Base-by-base conservation (phyloP, 2,329 filamentous ascomycete species). In the Fusarium cicatricum region DNA sequence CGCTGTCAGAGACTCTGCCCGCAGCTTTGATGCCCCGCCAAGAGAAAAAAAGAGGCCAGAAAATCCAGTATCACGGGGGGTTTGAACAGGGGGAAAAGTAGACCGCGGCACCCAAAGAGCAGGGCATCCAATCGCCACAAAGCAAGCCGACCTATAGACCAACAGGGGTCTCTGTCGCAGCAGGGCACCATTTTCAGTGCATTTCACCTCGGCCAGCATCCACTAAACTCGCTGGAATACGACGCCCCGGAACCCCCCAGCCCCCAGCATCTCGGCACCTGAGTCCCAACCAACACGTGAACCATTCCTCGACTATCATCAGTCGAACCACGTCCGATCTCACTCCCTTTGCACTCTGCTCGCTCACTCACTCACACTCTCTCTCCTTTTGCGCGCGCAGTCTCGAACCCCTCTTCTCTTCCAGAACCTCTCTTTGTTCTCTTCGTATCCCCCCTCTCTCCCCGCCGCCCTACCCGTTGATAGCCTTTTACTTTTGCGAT, bases 251-350 rank as follows among this genome's bases (percentile, higher is more conserved):
- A 33, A 36, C 28, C 23, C 37, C 40, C 49, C 31, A 40, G 31
- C 41, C 58, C 58, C 58, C 58, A 61, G 58, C 55, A 60, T 59
- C 59, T 64, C 57, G 65, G 66, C 62, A 67, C 53, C 65, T 67
- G 47, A 55, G 51, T 53, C 66, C 64, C 66, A 21, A 21, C 21
- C 28, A 69, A 68, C 66, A 69, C 66, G 66, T 69, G 66, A 67
- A 67, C 62, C 54, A 60, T 62, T 45, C 45, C 65, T 68, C 65
- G 68, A 68, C 65, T 62, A 62, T 65, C 57, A 63, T 65, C 64
- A 51, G 63, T 64, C 60, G 57, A 60, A 56, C 63, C 50, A 57
- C 39, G n/a, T n/a, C n/a, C n/a, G n/a, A 50, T 39, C 48, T 26
- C 40, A 58, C 54, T 61, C 55, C 49, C 52, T 66, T 47, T 42